Base-by-base conservation (phyloP, 2,329 filamentous ascomycete genomes). In the Ilyonectria destructans region DNA sequence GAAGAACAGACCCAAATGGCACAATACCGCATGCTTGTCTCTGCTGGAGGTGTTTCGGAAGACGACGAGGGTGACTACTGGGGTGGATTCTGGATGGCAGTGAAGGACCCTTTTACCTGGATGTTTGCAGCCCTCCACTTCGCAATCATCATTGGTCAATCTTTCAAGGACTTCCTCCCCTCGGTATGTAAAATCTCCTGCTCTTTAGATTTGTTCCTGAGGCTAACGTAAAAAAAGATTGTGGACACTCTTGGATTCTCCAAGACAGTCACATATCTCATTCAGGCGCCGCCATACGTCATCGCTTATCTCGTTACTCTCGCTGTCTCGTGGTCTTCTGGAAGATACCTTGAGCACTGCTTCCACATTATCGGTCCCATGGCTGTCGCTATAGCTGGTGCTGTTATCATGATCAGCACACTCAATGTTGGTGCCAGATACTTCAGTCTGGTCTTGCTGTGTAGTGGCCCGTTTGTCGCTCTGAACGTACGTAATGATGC, bases 341-440 rank as follows among this genome's bases (percentile, higher is more conserved):
- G 80, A n/a, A 71, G 78, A 56, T 70, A 75, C 33, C 74, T 79
- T 56, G 80, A 81, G 70, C 75, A 81, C 68, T 80, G 80, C 68
- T 82, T 77, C 66, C 82, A 85, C 66, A 82, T 84, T 19, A 74
- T 80, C 17, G 74, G 76, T 8, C 80, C 81, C 5, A 79, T 84
- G 26, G 21, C 73, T 15, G 67, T 81, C 56, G 78, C 78, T 13
- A 68, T 81, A 1, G 68, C 79, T n/a, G 82, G 80, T 8, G 82
- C 81, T 67, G 77, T 83, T 54, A 82, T 84, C 62, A 79, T 80
- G 74, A 82, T 83, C 71, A 80, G 79, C 10, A 84, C 82, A 0
- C 71, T 81, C 7, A 82, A 82, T 49, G 77, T 81, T 2, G 81
- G 78, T 8, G 81, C 80, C n/a, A 79, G 83, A 45, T 85, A 84